phyloP scores from a whole-genome alignment of 176 grass and related monocot genomes.

The Oryza officinalis region DNA sequence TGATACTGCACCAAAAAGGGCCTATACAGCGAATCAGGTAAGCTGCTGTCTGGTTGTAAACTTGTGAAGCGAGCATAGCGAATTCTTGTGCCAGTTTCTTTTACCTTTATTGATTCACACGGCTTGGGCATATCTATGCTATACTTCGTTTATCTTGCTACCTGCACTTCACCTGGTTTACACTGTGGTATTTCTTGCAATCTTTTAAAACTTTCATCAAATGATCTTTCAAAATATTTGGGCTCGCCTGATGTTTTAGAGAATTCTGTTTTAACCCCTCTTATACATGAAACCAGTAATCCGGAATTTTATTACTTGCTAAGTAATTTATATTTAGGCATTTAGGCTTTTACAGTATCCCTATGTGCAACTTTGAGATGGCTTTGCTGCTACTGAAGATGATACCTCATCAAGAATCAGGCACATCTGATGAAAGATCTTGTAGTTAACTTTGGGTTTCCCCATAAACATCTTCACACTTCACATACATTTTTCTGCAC shows the following conservation, averaged over 20 bases:
- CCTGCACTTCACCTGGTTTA: background rate
- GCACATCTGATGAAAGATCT: background rate
- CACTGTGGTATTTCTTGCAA: background rate
- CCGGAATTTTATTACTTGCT: background rate
- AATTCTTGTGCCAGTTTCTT: background rate
- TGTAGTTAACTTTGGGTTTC: background rate
- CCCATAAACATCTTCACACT: background rate
- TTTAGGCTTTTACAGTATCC: background rate
- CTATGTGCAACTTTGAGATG: background rate
- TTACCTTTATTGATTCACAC: background rate
- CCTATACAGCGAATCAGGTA: constrained; percentile 77
- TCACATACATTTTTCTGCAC: background rate
- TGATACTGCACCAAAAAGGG: constrained; percentile 87
- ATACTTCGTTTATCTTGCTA: constrained; percentile 18
- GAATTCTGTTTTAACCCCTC: background rate
- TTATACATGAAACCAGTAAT: background rate
- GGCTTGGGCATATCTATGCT: constrained; percentile 6
- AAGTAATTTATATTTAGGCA: background rate
- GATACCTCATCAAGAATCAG: background rate
- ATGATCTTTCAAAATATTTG: background rate
- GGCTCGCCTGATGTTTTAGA: background rate
- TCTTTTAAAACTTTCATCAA: background rate
- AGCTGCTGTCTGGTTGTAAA: background rate
- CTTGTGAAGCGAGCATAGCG: background rate
- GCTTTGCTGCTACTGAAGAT: background rate